Evolutionary conservation across 2,329 filamentous ascomycete genomes (phyloP).

Genomic region (Pseudogymnoascus sp.): DNA sequence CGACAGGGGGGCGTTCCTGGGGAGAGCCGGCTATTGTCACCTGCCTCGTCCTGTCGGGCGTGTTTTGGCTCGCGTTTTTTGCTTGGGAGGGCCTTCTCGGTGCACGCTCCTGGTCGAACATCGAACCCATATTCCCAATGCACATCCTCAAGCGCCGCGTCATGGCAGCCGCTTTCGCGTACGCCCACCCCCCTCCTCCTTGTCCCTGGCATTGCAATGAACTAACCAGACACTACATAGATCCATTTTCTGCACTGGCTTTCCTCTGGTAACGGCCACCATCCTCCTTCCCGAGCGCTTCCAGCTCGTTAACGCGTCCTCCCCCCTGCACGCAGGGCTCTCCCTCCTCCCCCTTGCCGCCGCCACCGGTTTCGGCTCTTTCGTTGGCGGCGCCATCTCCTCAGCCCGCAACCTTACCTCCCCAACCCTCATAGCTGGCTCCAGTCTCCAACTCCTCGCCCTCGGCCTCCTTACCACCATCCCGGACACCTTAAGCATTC

Average conservation of each 20-base stretch:
- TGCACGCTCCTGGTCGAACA: not conserved
- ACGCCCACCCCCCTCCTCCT: not conserved
- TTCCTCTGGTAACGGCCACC: not conserved
- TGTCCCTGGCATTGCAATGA: not conserved
- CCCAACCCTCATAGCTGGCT: constrained; percentile 6
- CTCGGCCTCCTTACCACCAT: constrained; percentile 9
- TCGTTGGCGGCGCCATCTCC: constrained; percentile 8
- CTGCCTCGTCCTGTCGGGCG: not conserved
- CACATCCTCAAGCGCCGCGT: constrained; percentile 6
- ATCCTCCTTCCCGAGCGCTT: constrained; percentile 10
- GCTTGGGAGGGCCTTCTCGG: not conserved
- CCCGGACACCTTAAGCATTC: not conserved
- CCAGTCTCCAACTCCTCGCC: constrained; percentile 7
- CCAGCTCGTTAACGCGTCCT: constrained; percentile 9
- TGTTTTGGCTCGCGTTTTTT: constrained; percentile 6
- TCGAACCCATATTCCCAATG: constrained; percentile 1
- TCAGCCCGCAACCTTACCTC: constrained; percentile 7
- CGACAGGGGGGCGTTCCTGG: not conserved
- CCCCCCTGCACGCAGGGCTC: constrained; percentile 4
- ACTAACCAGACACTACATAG: not conserved
- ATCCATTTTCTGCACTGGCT: constrained; percentile 9
- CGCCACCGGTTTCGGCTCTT: constrained; percentile 6
- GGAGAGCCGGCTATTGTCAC: not conserved
- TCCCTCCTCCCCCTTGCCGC: constrained; percentile 10
- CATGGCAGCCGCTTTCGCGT: constrained; percentile 8